Percentiles rank a stretch among this genome's conserved stretches.
These are phyloP conservation scores for Rhizophagus clarus DNA, from an alignment of 192 early-diverging fungal genomes.

Conservation along the genomic window DNA sequence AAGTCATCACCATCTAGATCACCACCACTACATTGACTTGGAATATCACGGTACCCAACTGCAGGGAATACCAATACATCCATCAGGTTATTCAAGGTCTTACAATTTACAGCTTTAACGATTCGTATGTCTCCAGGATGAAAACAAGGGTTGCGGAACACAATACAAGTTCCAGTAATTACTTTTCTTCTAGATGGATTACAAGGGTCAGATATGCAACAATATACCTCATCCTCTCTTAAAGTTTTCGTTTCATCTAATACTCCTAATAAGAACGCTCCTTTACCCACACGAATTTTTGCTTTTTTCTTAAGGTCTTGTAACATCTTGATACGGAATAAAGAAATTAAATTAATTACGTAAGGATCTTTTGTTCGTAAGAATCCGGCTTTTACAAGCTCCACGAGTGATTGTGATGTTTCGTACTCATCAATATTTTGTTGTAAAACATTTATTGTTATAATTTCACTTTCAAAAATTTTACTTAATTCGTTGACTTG, in stretches of 20 bases:
- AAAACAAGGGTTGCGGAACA: constrained; percentile 63
- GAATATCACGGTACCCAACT: constrained; percentile 65
- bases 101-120: constrained; percentile 58
- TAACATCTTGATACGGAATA: constrained; percentile 48
- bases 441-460: constrained; percentile 40
- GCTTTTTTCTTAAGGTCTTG: constrained; percentile 56
- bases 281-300: constrained; percentile 53
- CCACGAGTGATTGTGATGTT: constrained; percentile 38
- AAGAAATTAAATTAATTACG: constrained; percentile 45
- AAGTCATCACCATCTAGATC: constrained; percentile 83
- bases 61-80: constrained; percentile 80
- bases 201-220: constrained; percentile 43
- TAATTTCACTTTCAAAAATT: constrained; percentile 40
- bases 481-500: constrained; percentile 43
- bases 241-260: constrained; percentile 52
- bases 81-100: constrained; percentile 43
- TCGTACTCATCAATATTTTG: constrained; percentile 52
- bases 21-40: constrained; percentile 78
- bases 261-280: constrained; percentile 58
- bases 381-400: constrained; percentile 54
- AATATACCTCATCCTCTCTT: constrained; percentile 52
- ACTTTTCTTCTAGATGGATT: constrained; percentile 31
- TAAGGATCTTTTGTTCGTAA: constrained; percentile 45
- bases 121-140: constrained; percentile 66
- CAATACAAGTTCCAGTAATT: constrained; percentile 45